A percentile compares a stretch with the other conserved stretches of the same genome.
Evolutionary conservation across 192 early-diverging fungal species (phyloP).

Genomic region (Coemansia sp.): DNA sequence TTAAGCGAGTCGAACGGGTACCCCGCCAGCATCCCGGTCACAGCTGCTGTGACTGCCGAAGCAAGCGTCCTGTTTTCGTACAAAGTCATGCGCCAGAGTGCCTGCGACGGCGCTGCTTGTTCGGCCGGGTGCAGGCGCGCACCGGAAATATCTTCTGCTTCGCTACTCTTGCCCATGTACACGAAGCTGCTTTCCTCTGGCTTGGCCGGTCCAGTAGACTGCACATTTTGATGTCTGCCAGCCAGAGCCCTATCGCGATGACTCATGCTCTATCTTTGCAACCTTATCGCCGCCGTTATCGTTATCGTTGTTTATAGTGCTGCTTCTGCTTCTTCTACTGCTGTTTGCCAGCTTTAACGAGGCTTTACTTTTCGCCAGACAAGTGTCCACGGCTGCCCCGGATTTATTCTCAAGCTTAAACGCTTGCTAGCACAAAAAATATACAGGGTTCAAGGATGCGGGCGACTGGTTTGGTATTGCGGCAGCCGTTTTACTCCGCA

Average conservation of each 20-base stretch:
- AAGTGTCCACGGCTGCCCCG: no score
- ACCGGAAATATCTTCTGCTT: not conserved
- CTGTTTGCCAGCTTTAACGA: not conserved
- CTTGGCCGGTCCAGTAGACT: not conserved
- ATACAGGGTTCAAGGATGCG: no score
- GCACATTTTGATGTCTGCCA: not conserved
- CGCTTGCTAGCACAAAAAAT: no score
- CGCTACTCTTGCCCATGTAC: not conserved
- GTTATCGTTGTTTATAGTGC: no score
- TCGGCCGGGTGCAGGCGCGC: not conserved
- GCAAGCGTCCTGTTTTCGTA: slow-evolving; percentile 64
- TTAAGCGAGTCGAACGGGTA: slow-evolving; percentile 94
- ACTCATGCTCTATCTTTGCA: not conserved
- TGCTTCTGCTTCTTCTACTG: no score
- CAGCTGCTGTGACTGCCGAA: slow-evolving; percentile 69
- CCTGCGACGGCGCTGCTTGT: slow-evolving; percentile 1
- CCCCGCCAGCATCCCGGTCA: slow-evolving; percentile 66
- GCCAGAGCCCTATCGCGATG: not conserved
- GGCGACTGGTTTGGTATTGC: no score
- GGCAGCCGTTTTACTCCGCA: no score
- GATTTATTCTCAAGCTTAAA: no score
- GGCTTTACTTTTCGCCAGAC: not conserved
- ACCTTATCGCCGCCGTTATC: no score
- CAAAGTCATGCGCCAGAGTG: slow-evolving; percentile 28
- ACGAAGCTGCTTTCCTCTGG: not conserved